phyloP scores from a whole-genome alignment of 2,329 filamentous ascomycete genomes.

The Teratosphaeria nubilosa region DNA sequence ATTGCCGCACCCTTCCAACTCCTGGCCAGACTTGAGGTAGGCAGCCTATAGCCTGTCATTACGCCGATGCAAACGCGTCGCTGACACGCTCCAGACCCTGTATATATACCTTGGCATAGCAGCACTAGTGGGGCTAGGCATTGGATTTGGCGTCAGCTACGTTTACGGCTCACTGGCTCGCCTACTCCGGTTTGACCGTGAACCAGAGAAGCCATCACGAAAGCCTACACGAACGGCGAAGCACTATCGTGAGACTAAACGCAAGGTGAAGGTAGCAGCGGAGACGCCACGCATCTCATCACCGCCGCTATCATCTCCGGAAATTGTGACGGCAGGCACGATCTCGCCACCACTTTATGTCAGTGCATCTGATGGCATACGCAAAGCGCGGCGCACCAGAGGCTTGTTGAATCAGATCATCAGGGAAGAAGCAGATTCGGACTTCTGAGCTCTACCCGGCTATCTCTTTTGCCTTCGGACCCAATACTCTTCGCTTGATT shows the following conservation, averaged over 20 bases:
- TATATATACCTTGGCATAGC: slow-evolving; percentile 56
- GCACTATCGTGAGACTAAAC: slow-evolving; percentile 24
- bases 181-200: slow-evolving; percentile 13
- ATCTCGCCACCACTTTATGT: slow-evolving; percentile 10
- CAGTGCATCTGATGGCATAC: slow-evolving; percentile 19
- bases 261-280: slow-evolving; percentile 13
- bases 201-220: slow-evolving; percentile 1
- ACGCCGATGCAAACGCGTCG: slow-evolving; percentile 8
- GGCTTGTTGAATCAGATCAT: slow-evolving; percentile 55
- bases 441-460: slow-evolving; percentile 23
- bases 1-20: slow-evolving; percentile 41
- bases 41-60: slow-evolving; percentile 3
- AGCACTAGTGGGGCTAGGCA: slow-evolving; percentile 53
- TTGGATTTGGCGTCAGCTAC: slow-evolving; percentile 51
- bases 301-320: slow-evolving; percentile 7
- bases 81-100: slow-evolving; percentile 28
- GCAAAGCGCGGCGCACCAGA: slow-evolving; percentile 32
- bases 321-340: not conserved
- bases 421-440: slow-evolving; percentile 58
- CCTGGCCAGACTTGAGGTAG: slow-evolving; percentile 47
- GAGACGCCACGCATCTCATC: slow-evolving; percentile 10
- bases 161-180: slow-evolving; percentile 37
- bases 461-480: not conserved
- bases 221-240: slow-evolving; percentile 16
- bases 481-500: slow-evolving; percentile 29